Evolutionary conservation across 306 rosid species (phyloP).

Genomic region (Mucuna pruriens): DNA sequence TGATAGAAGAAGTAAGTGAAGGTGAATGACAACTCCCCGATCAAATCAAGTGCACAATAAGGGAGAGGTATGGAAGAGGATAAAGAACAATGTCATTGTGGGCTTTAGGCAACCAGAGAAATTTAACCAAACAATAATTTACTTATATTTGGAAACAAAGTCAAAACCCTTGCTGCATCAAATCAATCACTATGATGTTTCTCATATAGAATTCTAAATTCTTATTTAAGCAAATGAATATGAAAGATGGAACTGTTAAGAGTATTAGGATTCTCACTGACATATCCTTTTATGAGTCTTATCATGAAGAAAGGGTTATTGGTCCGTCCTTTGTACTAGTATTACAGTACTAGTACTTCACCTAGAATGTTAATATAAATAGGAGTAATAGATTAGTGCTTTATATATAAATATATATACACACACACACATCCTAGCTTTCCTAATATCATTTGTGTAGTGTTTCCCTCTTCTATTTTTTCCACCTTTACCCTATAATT

Average conservation of each 20-base stretch:
- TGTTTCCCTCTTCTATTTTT: background rate
- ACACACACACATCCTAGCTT: no score
- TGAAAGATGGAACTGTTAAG: slow-evolving; percentile 7
- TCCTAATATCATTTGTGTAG: background rate
- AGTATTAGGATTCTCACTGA: background rate
- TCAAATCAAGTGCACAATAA: slow-evolving; percentile 22
- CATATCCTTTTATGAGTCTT: background rate
- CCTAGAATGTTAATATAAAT: slow-evolving; percentile 4
- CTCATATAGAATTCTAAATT: background rate
- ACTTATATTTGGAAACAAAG: background rate
- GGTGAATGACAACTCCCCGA: slow-evolving; percentile 4
- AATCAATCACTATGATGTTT: background rate
- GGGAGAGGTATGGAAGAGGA: background rate
- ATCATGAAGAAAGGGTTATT: background rate
- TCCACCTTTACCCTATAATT: slow-evolving; percentile 17
- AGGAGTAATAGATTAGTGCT: background rate
- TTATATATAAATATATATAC: slow-evolving; percentile 8
- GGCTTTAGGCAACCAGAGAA: slow-evolving; percentile 2
- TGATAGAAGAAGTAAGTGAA: background rate
- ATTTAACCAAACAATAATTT: background rate
- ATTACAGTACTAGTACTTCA: background rate
- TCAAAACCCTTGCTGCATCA: slow-evolving; percentile 11
- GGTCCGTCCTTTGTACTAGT: background rate
- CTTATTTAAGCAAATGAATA: slow-evolving; percentile 12
- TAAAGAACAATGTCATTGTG: background rate